Conservation (phyloP, 148 eudicot species). For the Oxyria digyna region DNA sequence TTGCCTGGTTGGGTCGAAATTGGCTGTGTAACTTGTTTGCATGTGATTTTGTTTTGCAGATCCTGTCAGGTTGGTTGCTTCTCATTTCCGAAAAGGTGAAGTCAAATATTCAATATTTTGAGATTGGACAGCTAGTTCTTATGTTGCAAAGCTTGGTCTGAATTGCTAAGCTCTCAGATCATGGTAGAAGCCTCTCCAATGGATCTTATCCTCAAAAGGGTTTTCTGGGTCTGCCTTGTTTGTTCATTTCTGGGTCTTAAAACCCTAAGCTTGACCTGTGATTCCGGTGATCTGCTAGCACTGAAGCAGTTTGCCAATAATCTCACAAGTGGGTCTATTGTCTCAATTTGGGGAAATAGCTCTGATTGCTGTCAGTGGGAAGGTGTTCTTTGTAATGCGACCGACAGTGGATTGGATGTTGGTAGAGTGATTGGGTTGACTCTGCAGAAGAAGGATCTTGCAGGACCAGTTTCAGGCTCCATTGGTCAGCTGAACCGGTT, state of each 20-base stretch:
- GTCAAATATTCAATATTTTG: not conserved
- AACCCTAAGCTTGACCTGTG: constrained; percentile 36
- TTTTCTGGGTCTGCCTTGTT: constrained; percentile 30
- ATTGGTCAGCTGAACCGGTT: constrained; percentile 36
- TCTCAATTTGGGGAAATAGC: constrained; percentile 31
- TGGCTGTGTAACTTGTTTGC: not conserved
- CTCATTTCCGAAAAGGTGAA: constrained; percentile 3
- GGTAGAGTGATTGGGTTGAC: constrained; percentile 38
- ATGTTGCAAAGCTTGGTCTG: not conserved
- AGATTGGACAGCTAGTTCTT: not conserved
- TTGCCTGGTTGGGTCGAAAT: not conserved
- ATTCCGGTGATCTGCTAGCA: constrained; percentile 47
- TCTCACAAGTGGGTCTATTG: constrained; percentile 38
- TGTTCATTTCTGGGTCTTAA: constrained; percentile 21
- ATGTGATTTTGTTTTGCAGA: not conserved
- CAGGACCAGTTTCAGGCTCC: constrained; percentile 44
- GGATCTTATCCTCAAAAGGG: constrained; percentile 29
- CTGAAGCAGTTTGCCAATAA: constrained; percentile 58
- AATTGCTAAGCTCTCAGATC: constrained; percentile 11
- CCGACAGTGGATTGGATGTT: constrained; percentile 21
- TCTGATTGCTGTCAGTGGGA: constrained; percentile 64
- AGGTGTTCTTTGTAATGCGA: constrained; percentile 44
- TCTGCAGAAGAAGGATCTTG: constrained; percentile 31
- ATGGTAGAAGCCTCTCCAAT: constrained; percentile 17
- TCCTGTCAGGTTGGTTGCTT: not conserved